phyloP scores from a whole-genome alignment of 176 grass and related monocot species.

The Microstegium vimineum region DNA sequence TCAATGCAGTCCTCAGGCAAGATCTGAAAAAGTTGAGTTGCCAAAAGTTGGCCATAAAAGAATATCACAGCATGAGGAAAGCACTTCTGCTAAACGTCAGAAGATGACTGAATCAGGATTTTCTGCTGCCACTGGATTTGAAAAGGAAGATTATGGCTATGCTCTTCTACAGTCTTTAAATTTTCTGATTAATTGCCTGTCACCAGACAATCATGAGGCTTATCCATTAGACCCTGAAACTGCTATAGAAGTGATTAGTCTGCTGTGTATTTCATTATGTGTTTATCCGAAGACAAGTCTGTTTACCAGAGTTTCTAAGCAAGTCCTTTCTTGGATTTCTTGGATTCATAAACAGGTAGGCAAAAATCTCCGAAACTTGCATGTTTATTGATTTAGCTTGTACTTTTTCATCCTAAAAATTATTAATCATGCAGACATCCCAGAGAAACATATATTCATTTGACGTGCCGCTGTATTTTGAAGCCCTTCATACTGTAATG shows the following conservation, averaged over 20 bases:
- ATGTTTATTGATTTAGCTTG: not conserved
- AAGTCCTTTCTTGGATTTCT: slow-evolving; percentile 75
- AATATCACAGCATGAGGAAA: slow-evolving; percentile 39
- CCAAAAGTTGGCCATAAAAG: slow-evolving; percentile 70
- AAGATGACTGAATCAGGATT: slow-evolving; percentile 49
- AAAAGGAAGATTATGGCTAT: slow-evolving; percentile 43
- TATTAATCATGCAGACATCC: slow-evolving; percentile 48
- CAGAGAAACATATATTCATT: slow-evolving; percentile 44
- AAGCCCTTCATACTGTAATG: slow-evolving; percentile 85
- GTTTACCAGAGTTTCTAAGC: slow-evolving; percentile 64
- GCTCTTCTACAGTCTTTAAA: slow-evolving; percentile 39
- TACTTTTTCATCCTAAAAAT: slow-evolving; percentile 7
- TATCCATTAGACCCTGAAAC: slow-evolving; percentile 52
- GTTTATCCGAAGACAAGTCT: slow-evolving; percentile 41
- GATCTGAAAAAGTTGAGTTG: slow-evolving; percentile 25
- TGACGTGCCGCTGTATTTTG: slow-evolving; percentile 47
- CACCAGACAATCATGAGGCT: slow-evolving; percentile 39
- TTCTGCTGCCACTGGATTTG: slow-evolving; percentile 18
- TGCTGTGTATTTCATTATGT: slow-evolving; percentile 54
- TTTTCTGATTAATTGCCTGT: slow-evolving; percentile 50
- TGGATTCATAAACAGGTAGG: slow-evolving; percentile 86
- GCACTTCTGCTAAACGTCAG: slow-evolving; percentile 49
- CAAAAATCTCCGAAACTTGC: not conserved
- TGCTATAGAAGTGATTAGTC: slow-evolving; percentile 62
- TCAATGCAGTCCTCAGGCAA: slow-evolving; percentile 22